phyloP scores from a whole-genome alignment of 768 basidiomycete species.

The Hortiboletus flavorubellus region DNA sequence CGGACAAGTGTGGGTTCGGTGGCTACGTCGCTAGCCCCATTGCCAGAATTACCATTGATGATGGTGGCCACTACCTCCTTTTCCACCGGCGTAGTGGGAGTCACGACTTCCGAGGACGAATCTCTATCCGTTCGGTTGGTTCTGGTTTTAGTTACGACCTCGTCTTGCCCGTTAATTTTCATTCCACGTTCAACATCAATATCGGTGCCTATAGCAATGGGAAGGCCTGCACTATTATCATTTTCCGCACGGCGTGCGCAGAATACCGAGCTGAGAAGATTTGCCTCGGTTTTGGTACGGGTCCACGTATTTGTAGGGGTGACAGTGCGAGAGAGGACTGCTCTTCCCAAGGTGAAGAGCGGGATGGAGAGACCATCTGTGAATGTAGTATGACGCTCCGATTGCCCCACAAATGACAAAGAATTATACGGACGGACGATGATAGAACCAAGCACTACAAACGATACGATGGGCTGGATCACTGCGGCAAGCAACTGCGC shows the following conservation, averaged over 20 bases:
- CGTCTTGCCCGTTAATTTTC: background rate
- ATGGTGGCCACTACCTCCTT: background rate
- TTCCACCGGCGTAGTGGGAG: background rate
- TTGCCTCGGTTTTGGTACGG: slow-evolving; percentile 27
- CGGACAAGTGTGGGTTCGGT: slow-evolving; percentile 19
- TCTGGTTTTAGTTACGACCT: background rate
- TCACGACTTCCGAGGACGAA: background rate
- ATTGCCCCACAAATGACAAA: background rate
- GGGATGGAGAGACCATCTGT: slow-evolving; percentile 70
- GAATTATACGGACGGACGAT: slow-evolving; percentile 59
- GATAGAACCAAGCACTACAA: slow-evolving; percentile 85
- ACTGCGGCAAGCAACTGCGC: slow-evolving; percentile 68
- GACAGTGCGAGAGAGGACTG: too few species aligned
- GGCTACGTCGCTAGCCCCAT: background rate
- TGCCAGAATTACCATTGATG: background rate
- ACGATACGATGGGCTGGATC: slow-evolving; percentile 82
- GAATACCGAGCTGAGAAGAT: slow-evolving; percentile 45
- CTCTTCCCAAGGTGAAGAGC: slow-evolving; percentile 55
- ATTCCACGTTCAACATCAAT: slow-evolving; percentile 24
- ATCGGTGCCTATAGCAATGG: background rate
- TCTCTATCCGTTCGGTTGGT: background rate
- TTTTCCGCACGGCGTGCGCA: slow-evolving; percentile 30
- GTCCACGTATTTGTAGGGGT: slow-evolving; percentile 45
- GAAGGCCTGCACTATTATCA: background rate
- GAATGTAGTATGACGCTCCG: background rate